Conservation (phyloP, 2,329 filamentous ascomycete genomes). For the Exophiala lecanii-corni region DNA sequence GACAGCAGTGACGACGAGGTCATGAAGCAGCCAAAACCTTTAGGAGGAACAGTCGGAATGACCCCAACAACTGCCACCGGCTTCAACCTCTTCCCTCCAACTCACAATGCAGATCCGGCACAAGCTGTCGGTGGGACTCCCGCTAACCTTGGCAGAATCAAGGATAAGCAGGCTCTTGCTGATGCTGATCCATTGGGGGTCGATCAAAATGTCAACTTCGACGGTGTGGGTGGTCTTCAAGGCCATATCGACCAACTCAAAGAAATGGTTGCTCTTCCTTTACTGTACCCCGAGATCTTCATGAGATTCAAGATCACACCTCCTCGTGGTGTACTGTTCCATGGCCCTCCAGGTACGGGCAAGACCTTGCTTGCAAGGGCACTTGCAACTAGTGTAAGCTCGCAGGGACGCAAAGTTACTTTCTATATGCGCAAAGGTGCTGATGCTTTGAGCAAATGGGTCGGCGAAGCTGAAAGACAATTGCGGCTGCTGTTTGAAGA, state of each 20-base stretch:
- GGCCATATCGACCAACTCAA: slow-evolving; percentile 95
- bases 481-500: slow-evolving; percentile 91
- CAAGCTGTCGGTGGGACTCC: slow-evolving; percentile 58
- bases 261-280: slow-evolving; percentile 93
- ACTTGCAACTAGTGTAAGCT: slow-evolving; percentile 82
- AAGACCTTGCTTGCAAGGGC: slow-evolving; percentile 95
- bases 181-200: slow-evolving; percentile 94
- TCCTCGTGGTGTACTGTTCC: slow-evolving; percentile 90
- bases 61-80: slow-evolving; percentile 53
- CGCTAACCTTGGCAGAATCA: slow-evolving; percentile 86
- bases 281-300: slow-evolving; percentile 94
- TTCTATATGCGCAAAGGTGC: slow-evolving; percentile 99
- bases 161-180: slow-evolving; percentile 84
- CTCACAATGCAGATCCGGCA: slow-evolving; percentile 53
- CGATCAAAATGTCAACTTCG: slow-evolving; percentile 87
- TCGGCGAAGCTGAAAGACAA: slow-evolving; percentile 95
- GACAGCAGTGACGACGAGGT: slow-evolving; percentile 96
- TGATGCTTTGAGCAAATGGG: slow-evolving; percentile 97
- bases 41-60: slow-evolving; percentile 61
- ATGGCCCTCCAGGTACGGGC: slow-evolving; percentile 93
- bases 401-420: slow-evolving; percentile 87
- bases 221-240: slow-evolving; percentile 85
- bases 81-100: slow-evolving; percentile 52
- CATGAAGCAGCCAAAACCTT: slow-evolving; percentile 53
- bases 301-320: slow-evolving; percentile 87